Base-by-base conservation (phyloP, 106 monocot species). In the Allium sativum region DNA sequence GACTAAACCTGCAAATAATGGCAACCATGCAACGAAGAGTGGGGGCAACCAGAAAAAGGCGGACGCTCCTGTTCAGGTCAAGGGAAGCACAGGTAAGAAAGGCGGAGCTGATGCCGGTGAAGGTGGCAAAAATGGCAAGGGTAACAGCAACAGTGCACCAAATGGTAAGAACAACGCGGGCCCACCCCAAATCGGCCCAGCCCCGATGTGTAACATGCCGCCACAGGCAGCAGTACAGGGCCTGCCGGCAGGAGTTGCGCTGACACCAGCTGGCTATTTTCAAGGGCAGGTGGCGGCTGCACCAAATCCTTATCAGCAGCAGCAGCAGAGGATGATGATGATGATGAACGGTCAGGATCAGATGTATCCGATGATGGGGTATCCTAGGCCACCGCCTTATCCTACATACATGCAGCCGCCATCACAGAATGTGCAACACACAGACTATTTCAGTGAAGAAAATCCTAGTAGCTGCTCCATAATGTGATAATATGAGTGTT, bases 331-430 rank as follows among this genome's bases (percentile, higher is more conserved):
- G 31, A 53, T 22, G 56, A 69, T 21, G 72, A 82, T 76, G 85
- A 81, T 73, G 68, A 81, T 81, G 76, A 81, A 76, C 21, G 65
- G 55, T 18, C 55, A 56, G 59, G 74, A 65, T 19, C 44, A 60
- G 4, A 53, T 46, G 8, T 44, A 65, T 47, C 61, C 60, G 9
- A 72, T 65, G 53, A 61, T 65, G 56, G 71, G 40, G 31, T 31
- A 31, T 31, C 31, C 31, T 31, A 31, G 5, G 31, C 31, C 31
- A 31, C 31, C 31, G 31, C 31, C 31, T 31, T 31, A 31, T 31
- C 4, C 31, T 31, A 31, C 5, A 5, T 31, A 31, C 31, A 31
- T 31, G 31, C 31, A 31, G 31, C 31, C 31, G 31, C 31, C 31
- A 31, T 5, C 31, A 31, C 31, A 31, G 31, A 31, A 1, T 5